Percentiles rank a stretch among this genome's conserved stretches.
Evolutionary conservation across 805 yeast genomes (phyloP).

Genomic region (Metschnikowia aberdeeniae): DNA sequence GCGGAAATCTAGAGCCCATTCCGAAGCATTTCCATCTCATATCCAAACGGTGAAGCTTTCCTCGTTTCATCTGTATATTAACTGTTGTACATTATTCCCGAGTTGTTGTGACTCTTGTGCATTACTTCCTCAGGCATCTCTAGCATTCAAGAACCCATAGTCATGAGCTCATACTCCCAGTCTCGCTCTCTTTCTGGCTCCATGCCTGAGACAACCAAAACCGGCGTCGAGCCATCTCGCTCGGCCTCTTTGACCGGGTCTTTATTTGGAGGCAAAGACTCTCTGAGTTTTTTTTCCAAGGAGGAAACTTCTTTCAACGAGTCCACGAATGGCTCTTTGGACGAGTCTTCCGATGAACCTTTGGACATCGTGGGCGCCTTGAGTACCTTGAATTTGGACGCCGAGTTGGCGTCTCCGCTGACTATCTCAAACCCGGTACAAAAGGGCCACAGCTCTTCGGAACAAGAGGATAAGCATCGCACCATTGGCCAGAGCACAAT

Average conservation of each 20-base stretch:
- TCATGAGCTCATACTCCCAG: conserved; percentile 19
- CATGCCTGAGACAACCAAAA: conserved; percentile 9
- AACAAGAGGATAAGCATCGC: background rate
- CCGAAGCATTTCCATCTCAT: background rate
- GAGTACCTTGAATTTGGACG: conserved; percentile 43
- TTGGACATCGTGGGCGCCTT: conserved; percentile 48
- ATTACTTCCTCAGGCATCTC: conserved; percentile 5
- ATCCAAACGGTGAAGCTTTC: background rate
- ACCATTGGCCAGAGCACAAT: conserved; percentile 22
- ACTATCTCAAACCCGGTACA: background rate
- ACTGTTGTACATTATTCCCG: conserved; percentile 13
- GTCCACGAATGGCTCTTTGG: conserved; percentile 9
- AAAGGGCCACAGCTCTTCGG: background rate
- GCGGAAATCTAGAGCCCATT: background rate
- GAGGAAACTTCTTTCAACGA: conserved; percentile 13
- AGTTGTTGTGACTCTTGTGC: background rate
- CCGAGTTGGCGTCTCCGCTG: conserved; percentile 22
- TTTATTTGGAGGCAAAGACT: conserved; percentile 7
- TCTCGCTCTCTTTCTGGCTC: conserved; percentile 21
- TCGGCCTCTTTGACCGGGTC: conserved; percentile 23
- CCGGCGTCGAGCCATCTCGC: conserved; percentile 10
- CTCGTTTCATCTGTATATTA: conserved; percentile 13
- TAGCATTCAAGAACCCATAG: conserved; percentile 9
- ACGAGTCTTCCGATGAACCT: conserved; percentile 16
- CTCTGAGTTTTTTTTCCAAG: conserved; percentile 23